Evolutionary conservation across 2,329 filamentous ascomycete genomes (phyloP).

Genomic region (Paecilomyces variotii): DNA sequence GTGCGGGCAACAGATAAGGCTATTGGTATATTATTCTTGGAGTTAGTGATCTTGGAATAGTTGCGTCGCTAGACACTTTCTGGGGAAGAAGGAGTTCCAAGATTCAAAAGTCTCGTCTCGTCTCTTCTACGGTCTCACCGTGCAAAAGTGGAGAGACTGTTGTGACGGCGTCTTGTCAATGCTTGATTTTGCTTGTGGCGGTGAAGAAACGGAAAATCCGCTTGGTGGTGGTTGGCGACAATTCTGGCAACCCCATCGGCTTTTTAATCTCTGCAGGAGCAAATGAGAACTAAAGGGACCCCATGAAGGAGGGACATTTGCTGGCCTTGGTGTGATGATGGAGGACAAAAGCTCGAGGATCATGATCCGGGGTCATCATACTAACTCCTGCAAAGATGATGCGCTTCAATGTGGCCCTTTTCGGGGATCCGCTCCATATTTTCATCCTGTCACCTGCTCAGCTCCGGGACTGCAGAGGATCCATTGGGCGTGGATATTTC

Average conservation of each 20-base stretch:
- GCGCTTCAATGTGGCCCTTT: neutral
- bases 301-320: neutral
- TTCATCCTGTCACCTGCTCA: neutral
- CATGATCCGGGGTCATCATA: neutral
- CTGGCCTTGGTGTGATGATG: neutral
- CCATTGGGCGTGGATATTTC: neutral
- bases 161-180: neutral
- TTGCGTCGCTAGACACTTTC: neutral
- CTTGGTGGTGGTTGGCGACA: neutral
- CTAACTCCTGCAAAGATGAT: neutral
- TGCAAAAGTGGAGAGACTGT: neutral
- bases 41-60: neutral
- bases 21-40: neutral
- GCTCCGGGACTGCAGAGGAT: neutral
- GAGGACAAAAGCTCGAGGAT: neutral
- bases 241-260: neutral
- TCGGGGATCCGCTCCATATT: neutral
- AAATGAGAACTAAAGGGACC: too few relatives aligned
- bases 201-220: neutral
- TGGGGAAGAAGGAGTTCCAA: neutral
- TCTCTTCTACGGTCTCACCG: neutral
- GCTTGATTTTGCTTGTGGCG: constrained; percentile 1
- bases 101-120: neutral
- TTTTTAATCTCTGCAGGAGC: neutral
- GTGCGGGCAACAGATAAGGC: too few relatives aligned